A percentile compares a stretch with the other conserved stretches of the same genome.
Conservation (phyloP, 805 yeast genomes). For the Saccharomycopsis guyanensis region DNA sequence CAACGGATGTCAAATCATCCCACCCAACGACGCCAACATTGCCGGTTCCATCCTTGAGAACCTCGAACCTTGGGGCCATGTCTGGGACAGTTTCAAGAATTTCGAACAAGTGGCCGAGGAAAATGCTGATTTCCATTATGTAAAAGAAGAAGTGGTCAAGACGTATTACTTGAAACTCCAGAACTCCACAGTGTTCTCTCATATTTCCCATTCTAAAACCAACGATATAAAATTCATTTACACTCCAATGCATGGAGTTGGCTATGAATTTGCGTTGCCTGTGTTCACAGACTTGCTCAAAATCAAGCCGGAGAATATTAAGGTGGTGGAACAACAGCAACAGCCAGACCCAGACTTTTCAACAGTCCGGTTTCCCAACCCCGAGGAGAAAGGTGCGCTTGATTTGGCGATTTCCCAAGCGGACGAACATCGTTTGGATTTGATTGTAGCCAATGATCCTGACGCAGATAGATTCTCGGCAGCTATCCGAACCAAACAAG, state of each 20-base stretch:
- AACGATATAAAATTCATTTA: conserved; percentile 47
- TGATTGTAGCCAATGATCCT: conserved; percentile 89
- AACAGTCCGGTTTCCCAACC: conserved; percentile 87
- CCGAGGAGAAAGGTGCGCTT: conserved; percentile 91
- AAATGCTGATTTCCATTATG: conserved; percentile 29
- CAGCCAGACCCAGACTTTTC: conserved; percentile 79
- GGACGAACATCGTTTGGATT: conserved; percentile 35
- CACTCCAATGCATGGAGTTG: conserved; percentile 97
- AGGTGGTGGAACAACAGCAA: conserved; percentile 54
- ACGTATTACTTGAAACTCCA: conserved; percentile 34
- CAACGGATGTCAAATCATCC: conserved; percentile 93
- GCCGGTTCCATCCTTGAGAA: conserved; percentile 56
- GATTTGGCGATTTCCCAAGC: conserved; percentile 63
- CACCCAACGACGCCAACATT: conserved; percentile 78
- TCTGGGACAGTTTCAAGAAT: conserved; percentile 40
- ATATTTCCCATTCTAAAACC: background rate
- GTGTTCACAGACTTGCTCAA: conserved; percentile 11
- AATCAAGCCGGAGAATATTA: conserved; percentile 47
- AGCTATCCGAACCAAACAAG: conserved; percentile 41
- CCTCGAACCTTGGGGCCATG: conserved; percentile 49
- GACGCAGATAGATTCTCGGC: conserved; percentile 93
- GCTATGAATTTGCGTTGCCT: conserved; percentile 40
- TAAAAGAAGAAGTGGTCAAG: conserved; percentile 35
- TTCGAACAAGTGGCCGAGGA: conserved; percentile 23
- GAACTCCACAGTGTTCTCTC: conserved; percentile 2